phyloP scores from a whole-genome alignment of 225 moss, liverwort and hornwort species.

The Rhytidiadelphus loreus region DNA sequence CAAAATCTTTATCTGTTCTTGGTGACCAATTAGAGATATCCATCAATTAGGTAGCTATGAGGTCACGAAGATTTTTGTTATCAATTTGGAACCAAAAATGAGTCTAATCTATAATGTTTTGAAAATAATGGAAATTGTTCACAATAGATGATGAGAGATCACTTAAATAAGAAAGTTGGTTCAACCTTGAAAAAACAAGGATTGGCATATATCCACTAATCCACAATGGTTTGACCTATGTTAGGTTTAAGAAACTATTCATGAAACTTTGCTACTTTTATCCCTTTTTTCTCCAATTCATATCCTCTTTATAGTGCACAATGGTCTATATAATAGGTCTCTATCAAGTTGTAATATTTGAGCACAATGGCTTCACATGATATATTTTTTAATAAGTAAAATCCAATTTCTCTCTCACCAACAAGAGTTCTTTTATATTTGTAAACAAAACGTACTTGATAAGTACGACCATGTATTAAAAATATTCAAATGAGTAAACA shows the following conservation, averaged over 20 bases:
- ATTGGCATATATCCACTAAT: background rate
- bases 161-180: background rate
- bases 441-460: background rate
- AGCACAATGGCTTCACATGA: background rate
- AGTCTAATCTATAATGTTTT: background rate
- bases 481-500: too few relatives aligned
- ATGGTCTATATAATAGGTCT: too few relatives aligned
- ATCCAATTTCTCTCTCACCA: background rate
- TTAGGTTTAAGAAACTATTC: background rate
- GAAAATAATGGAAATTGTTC: background rate
- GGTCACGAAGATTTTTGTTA: background rate
- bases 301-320: accelerated
- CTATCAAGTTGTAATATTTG: background rate
- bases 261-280: background rate
- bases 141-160: background rate
- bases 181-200: background rate
- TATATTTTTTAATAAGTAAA: background rate
- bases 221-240: background rate
- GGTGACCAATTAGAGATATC: background rate
- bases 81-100: background rate
- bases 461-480: accelerated
- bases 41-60: background rate
- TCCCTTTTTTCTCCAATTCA: background rate
- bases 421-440: background rate
- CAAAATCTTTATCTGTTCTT: background rate